Conservation (phyloP, 2,329 filamentous ascomycete genomes). For the Myriosclerotinia scirpicola region DNA sequence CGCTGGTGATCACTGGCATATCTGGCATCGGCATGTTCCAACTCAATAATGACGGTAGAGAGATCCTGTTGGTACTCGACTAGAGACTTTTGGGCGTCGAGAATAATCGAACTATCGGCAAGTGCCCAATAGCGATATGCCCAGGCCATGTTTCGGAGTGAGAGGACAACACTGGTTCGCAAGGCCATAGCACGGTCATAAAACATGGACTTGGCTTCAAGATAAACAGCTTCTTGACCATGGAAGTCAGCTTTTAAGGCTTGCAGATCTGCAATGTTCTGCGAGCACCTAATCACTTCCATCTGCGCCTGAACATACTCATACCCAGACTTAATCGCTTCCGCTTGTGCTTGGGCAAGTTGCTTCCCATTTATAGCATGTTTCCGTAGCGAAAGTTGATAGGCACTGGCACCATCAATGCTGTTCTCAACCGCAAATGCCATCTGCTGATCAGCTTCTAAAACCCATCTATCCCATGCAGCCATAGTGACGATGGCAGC, state of each 20-base stretch:
- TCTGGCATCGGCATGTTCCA: slow-evolving; percentile 14
- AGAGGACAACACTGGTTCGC: slow-evolving; percentile 9
- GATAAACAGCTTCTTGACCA: slow-evolving; percentile 13
- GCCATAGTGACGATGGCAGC: slow-evolving; percentile 4
- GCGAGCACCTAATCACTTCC: slow-evolving; percentile 6
- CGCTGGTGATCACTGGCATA: slow-evolving; percentile 13
- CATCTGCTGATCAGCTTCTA: slow-evolving; percentile 12
- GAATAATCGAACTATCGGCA: background rate
- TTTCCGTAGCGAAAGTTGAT: slow-evolving; percentile 7
- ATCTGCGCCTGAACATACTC: slow-evolving; percentile 15
- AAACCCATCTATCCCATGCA: slow-evolving; percentile 15
- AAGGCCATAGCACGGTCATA: slow-evolving; percentile 19
- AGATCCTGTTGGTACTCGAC: slow-evolving; percentile 14
- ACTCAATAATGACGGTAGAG: slow-evolving; percentile 3
- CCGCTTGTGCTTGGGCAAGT: slow-evolving; percentile 17
- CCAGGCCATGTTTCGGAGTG: slow-evolving; percentile 7
- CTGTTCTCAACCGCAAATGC: background rate
- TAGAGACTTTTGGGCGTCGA: slow-evolving; percentile 6
- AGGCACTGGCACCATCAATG: slow-evolving; percentile 3
- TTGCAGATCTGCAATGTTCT: slow-evolving; percentile 10
- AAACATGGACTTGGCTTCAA: slow-evolving; percentile 13
- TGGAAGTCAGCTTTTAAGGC: background rate
- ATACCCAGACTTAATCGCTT: slow-evolving; percentile 6
- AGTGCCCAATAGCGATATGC: slow-evolving; percentile 18
- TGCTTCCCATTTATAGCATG: slow-evolving; percentile 20